Percentiles rank a stretch among this genome's conserved stretches.
Evolutionary conservation across 768 basidiomycete species (phyloP).

Genomic region (Russula griseocarnosa): DNA sequence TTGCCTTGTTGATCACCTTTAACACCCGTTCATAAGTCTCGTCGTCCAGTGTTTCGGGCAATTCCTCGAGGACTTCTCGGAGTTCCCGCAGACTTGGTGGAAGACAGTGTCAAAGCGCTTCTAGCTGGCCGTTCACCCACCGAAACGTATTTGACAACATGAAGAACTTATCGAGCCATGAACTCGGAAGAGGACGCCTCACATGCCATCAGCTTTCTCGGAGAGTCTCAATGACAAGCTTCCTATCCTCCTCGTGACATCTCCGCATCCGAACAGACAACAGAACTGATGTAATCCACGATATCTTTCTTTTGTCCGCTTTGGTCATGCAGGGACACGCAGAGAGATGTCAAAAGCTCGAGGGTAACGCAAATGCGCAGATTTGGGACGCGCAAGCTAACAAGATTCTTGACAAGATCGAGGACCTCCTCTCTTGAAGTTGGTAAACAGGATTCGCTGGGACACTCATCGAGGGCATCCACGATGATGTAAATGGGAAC

Average conservation of each 20-base stretch:
- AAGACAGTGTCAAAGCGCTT: not conserved
- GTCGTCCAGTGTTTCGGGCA: slow-evolving; percentile 3
- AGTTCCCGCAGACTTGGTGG: slow-evolving; percentile 3
- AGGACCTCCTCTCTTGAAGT: slow-evolving; percentile 1
- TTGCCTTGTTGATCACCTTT: not conserved
- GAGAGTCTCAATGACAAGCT: slow-evolving; percentile 4
- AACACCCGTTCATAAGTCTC: slow-evolving; percentile 7
- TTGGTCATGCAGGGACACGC: slow-evolving; percentile 9
- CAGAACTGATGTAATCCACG: slow-evolving; percentile 1
- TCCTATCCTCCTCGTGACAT: slow-evolving; percentile 16
- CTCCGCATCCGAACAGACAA: slow-evolving; percentile 1
- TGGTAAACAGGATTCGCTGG: not conserved
- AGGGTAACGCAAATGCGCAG: not conserved
- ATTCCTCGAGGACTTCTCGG: slow-evolving; percentile 1
- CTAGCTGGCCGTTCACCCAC: not conserved
- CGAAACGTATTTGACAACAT: not conserved
- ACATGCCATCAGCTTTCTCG: slow-evolving; percentile 1
- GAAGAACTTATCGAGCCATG: not conserved
- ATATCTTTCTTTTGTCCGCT: slow-evolving; percentile 13
- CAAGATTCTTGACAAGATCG: not conserved
- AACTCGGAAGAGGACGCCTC: not conserved
- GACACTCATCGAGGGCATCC: slow-evolving; percentile 3
- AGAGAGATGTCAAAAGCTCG: not conserved
- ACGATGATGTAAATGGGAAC: not conserved
- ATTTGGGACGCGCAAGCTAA: not conserved